Base-by-base conservation (phyloP, 805 yeast species). In the Yamadazyma laniorum region DNA sequence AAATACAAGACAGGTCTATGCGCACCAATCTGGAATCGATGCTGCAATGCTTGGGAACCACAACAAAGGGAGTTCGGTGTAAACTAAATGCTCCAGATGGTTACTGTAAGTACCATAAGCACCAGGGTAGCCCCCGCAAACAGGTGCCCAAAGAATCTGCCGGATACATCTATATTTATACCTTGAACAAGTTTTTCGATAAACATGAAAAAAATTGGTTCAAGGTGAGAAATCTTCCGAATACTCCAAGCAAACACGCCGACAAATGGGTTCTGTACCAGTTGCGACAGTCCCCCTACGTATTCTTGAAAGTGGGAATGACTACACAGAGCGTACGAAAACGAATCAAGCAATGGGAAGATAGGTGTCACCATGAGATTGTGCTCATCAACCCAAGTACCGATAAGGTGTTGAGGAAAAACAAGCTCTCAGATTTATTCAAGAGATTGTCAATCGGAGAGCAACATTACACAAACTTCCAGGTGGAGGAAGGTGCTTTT, bases 81-180 rank as follows among this genome's bases (percentile, higher is more conserved):
- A 68, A 64, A 46, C 52, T 60, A 12, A 23, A 29, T 4, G 40
- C 55, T 9, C 11, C 19, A 2, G 42, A 35, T 6, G 56, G 46
- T 3, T 67, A 53, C 45, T 69, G 75, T 37, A 58, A 50, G 12
- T 60, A 68, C 45, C 74, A 69, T 35, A 38, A 32, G 14, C 2
- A 29, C 9, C 40, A 35, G 37, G 13, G 16, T 13, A 5, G 17
- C 4, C 18, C 6, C 27, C 2, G n/a, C 3, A n/a, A 17, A 25
- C 16, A n/a, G 7, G 21, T 5, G 22, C 5, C 16, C 22, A 46
- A 42, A 19, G 8, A 9, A 26, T 18, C 21, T 6, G 42, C 54
- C 1, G 82, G 82, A 0, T 65, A 48, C 50, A 72, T 77, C 19
- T 77, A 77, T 46, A 63, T 76, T 0, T 77, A 74, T 51, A 76